These are phyloP conservation scores for Ophiostoma triangulosporum DNA, from an alignment of 2,329 filamentous ascomycete species.

Conservation along the genomic window DNA sequence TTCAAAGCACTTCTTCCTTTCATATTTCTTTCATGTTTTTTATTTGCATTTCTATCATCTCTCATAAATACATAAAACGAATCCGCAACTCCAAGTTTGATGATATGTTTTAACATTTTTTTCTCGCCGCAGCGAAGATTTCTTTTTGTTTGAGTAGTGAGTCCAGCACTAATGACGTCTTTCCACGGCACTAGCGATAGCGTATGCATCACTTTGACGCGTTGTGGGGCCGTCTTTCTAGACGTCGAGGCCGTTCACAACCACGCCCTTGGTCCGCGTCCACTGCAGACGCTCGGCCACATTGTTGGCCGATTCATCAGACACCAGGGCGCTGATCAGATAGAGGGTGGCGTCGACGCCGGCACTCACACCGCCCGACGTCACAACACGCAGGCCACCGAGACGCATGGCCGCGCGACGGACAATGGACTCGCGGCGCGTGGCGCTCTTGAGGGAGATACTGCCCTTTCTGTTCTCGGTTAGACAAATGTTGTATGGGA, in stretches of 20 bases:
- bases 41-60: too few species aligned
- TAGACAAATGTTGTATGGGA: not conserved
- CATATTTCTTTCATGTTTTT: too few species aligned
- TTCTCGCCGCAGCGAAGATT: not conserved
- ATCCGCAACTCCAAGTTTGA: too few species aligned
- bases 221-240: not conserved
- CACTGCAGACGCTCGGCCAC: slow-evolving; percentile 66
- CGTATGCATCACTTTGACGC: not conserved
- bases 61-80: too few species aligned
- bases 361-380: slow-evolving; percentile 62
- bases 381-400: slow-evolving; percentile 59
- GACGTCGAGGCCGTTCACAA: slow-evolving; percentile 74
- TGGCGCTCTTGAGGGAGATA: slow-evolving; percentile 65
- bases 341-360: slow-evolving; percentile 77
- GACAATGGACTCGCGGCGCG: slow-evolving; percentile 65
- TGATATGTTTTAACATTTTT: not conserved
- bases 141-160: not conserved
- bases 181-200: not conserved
- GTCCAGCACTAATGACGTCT: not conserved
- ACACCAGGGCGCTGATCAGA: slow-evolving; percentile 70
- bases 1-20: too few species aligned
- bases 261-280: slow-evolving; percentile 73
- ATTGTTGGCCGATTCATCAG: slow-evolving; percentile 61
- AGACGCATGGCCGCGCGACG: slow-evolving; percentile 65
- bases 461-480: slow-evolving; percentile 54